phyloP scores from a whole-genome alignment of 306 rosid genomes.

The Psophocarpus tetragonolobus region DNA sequence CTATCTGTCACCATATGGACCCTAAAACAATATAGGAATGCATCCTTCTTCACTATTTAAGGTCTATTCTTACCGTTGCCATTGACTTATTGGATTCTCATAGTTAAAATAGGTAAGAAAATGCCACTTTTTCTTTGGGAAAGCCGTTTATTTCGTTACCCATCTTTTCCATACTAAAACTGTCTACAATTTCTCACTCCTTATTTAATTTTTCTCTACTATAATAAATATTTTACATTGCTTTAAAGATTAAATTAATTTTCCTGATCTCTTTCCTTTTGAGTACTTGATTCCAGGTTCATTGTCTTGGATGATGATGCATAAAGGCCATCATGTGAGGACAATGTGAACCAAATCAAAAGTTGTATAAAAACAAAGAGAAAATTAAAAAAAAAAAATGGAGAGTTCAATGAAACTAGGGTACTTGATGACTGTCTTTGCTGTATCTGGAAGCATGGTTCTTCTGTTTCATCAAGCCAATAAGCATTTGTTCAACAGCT shows the following conservation, averaged over 20 bases:
- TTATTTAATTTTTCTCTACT: not conserved
- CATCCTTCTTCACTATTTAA: not conserved
- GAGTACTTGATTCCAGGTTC: not conserved
- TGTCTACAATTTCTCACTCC: not conserved
- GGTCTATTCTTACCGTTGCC: not conserved
- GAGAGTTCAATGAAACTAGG: slow-evolving; percentile 45
- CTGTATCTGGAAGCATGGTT: slow-evolving; percentile 68
- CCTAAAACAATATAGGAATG: not conserved
- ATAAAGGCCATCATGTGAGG: not conserved
- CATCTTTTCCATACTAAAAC: not conserved
- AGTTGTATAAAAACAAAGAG: not conserved
- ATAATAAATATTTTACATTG: not conserved
- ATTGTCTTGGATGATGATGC: slow-evolving; percentile 1
- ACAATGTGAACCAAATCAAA: slow-evolving; percentile 4
- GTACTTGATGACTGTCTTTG: slow-evolving; percentile 59
- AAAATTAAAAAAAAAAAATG: slow-evolving; percentile 41
- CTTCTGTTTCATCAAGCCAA: slow-evolving; percentile 61
- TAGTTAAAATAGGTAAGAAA: not conserved
- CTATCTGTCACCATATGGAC: not conserved
- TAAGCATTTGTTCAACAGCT: slow-evolving; percentile 57
- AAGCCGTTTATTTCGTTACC: not conserved
- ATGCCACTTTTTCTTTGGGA: not conserved
- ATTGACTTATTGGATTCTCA: not conserved
- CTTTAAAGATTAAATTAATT: not conserved
- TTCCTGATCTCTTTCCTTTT: not conserved